Conservation (phyloP, 768 basidiomycete genomes). For the Leccinum sublutescens region DNA sequence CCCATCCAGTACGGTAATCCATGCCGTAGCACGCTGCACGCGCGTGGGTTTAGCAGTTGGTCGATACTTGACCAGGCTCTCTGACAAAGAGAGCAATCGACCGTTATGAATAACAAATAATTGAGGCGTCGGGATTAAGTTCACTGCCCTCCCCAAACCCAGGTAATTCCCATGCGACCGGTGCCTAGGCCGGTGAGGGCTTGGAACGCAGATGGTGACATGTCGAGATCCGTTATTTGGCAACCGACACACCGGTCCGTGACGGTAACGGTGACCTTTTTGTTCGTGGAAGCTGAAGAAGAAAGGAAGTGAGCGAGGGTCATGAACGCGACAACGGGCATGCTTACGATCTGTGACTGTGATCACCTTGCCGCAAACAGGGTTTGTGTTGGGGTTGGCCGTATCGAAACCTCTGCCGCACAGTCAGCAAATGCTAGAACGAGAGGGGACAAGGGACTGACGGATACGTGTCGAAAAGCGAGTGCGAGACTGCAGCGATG, state of each 20-base stretch:
- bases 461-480: constrained; percentile 37
- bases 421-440: not conserved
- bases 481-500: constrained; percentile 37
- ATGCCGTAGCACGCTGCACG: constrained; percentile 23
- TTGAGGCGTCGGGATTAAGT: not conserved
- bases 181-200: constrained; percentile 40
- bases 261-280: constrained; percentile 46
- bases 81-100: constrained; percentile 27
- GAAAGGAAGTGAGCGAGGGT: constrained; percentile 9
- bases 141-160: constrained; percentile 40
- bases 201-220: constrained; percentile 59
- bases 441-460: constrained; percentile 15
- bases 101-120: constrained; percentile 31
- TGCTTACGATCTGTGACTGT: constrained; percentile 44
- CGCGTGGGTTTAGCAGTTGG: constrained; percentile 17
- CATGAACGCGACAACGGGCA: not conserved
- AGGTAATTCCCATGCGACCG: constrained; percentile 56
- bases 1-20: constrained; percentile 32
- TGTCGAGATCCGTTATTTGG: constrained; percentile 50
- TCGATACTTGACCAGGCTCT: constrained; percentile 25
- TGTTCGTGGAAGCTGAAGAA: constrained; percentile 37
- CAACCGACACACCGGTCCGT: constrained; percentile 68
- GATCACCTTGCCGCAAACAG: constrained; percentile 58
- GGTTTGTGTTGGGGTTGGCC: constrained; percentile 71
- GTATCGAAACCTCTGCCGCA: constrained; percentile 49